Evolutionary conservation across 139 green algal genomes (phyloP).

Genomic region (Picochlorum sp.): DNA sequence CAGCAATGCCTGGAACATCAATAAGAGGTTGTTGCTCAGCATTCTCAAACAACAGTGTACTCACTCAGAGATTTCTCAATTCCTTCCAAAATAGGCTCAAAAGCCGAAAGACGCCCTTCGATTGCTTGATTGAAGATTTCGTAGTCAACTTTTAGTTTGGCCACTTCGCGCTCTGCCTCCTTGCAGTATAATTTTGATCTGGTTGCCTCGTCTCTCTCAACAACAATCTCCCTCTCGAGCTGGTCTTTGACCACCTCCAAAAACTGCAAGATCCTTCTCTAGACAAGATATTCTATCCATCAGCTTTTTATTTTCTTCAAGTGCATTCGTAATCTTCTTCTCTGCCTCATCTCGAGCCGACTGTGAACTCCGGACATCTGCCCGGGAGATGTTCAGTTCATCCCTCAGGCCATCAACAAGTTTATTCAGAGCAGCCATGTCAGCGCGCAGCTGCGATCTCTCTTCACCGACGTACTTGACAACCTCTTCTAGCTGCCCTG

Average conservation of each 20-base stretch:
- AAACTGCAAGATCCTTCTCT: not conserved
- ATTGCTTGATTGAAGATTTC: not conserved
- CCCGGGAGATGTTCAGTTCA: not conserved
- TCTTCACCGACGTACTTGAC: not conserved
- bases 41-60: not conserved
- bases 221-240: not conserved
- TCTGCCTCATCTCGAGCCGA: not conserved
- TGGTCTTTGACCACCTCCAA: not conserved
- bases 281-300: not conserved
- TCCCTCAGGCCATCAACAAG: not conserved
- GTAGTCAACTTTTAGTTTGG: not conserved
- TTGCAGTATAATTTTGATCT: not conserved
- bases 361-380: not conserved
- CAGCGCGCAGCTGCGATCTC: not conserved
- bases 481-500: not conserved
- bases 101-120: not conserved
- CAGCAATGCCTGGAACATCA: not conserved
- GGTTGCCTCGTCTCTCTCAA: not conserved
- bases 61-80: not conserved
- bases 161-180: not conserved
- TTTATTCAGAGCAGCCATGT: not conserved
- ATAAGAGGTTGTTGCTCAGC: not conserved
- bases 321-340: not conserved
- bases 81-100: slow-evolving; percentile 1
- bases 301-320: not conserved